Percentiles rank a stretch among this genome's conserved stretches.
phyloP scores from a whole-genome alignment of 371 early-diverging fungal species.

The Mortierella sp. region DNA sequence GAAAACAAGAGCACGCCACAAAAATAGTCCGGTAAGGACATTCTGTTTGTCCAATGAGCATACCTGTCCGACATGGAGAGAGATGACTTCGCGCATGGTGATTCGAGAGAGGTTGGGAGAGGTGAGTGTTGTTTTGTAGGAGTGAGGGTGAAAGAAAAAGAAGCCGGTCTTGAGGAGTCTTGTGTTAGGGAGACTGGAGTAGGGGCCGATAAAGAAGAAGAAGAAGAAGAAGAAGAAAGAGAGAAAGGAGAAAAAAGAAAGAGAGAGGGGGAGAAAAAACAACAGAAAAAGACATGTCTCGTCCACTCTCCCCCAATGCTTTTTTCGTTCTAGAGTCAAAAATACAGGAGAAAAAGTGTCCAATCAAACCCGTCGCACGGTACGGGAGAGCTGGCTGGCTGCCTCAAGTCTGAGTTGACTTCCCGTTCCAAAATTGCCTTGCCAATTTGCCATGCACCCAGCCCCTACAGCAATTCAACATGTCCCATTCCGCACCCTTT shows the following conservation, averaged over 20 bases:
- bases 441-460: neutral
- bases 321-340: neutral
- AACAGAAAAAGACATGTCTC: neutral
- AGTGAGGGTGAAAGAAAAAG: neutral
- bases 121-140: conserved; percentile 1
- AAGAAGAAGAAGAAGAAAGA: conserved; percentile 38
- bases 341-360: neutral
- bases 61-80: conserved; percentile 54
- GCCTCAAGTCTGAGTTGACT: neutral
- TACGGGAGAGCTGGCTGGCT: neutral
- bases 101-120: conserved; percentile 6
- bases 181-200: conserved; percentile 40
- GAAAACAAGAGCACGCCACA: neutral
- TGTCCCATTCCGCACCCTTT: conserved; percentile 6
- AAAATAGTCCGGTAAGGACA: neutral
- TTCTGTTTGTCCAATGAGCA: neutral
- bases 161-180: conserved; percentile 48
- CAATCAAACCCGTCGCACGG: neutral
- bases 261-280: neutral
- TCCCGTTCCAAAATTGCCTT: neutral
- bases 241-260: conserved; percentile 8
- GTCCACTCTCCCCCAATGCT: neutral
- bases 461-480: neutral
- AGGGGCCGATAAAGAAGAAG: conserved; percentile 50
- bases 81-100: conserved; percentile 56